Percentiles rank a stretch among this genome's conserved stretches.
Evolutionary conservation across 2,329 filamentous ascomycete genomes (phyloP).

Genomic region (Fusarium marasasianum): DNA sequence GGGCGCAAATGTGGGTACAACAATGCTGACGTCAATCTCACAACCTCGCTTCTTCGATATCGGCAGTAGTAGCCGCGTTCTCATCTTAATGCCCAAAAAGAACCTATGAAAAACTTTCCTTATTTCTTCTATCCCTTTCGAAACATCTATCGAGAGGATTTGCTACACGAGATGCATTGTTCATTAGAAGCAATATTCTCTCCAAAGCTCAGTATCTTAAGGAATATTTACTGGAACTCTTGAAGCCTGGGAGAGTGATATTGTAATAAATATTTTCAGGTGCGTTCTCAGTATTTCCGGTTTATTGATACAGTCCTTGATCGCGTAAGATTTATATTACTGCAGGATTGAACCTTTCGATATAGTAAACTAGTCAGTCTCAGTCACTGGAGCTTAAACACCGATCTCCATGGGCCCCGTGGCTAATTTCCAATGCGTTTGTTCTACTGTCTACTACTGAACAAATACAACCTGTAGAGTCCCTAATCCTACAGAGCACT

Average conservation of each 20-base stretch:
- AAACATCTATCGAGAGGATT: not conserved
- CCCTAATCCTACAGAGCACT: not conserved
- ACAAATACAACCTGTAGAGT: not conserved
- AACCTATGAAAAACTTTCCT: accelerated
- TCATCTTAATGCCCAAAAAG: not conserved
- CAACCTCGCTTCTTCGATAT: not conserved
- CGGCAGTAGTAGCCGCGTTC: accelerated
- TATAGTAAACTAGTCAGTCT: not conserved
- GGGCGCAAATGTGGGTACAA: not conserved
- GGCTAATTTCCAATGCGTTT: not conserved
- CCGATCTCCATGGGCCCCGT: accelerated
- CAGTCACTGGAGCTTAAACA: not conserved
- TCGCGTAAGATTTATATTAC: no score
- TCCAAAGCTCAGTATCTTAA: accelerated
- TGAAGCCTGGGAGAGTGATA: not conserved
- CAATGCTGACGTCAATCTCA: not conserved
- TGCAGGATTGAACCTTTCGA: not conserved
- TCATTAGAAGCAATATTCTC: not conserved
- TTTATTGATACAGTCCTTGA: not conserved
- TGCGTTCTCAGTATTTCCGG: no score
- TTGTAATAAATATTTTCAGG: not conserved
- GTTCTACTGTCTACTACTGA: not conserved
- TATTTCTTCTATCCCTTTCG: accelerated
- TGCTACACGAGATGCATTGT: not conserved
- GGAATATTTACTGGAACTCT: not conserved